Percentiles rank a stretch among this genome's conserved stretches.
Evolutionary conservation across 2,329 filamentous ascomycete genomes (phyloP).

Genomic region (Botrytis tulipae): DNA sequence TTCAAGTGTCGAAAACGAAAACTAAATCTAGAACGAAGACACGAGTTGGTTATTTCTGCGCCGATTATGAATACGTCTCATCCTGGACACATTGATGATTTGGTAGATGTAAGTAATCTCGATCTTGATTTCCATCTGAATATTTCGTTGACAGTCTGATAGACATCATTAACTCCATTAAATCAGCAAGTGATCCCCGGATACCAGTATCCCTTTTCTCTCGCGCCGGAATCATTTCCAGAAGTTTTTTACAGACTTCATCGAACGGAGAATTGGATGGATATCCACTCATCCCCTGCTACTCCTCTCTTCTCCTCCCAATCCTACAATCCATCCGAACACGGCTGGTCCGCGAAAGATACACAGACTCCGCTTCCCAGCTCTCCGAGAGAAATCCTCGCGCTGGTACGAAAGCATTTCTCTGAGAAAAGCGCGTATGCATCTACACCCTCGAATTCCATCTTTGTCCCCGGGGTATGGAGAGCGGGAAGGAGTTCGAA

Average conservation of each 20-base stretch:
- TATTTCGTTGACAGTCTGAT: background rate
- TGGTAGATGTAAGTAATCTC: background rate
- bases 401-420: background rate
- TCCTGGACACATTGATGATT: background rate
- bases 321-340: background rate
- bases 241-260: background rate
- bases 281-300: background rate
- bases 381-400: background rate
- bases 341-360: background rate
- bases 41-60: background rate
- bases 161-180: background rate
- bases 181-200: background rate
- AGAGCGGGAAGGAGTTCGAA: background rate
- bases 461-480: conserved; percentile 3
- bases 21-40: background rate
- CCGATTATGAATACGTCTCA: background rate
- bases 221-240: background rate
- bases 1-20: background rate
- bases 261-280: background rate
- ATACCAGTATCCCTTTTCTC: background rate
- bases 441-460: background rate
- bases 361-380: background rate
- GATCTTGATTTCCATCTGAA: background rate
- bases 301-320: no score
- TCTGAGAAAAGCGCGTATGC: background rate